These are phyloP conservation scores for Brettanomyces sp. DNA, from an alignment of 805 yeast genomes.

Conservation along the genomic window DNA sequence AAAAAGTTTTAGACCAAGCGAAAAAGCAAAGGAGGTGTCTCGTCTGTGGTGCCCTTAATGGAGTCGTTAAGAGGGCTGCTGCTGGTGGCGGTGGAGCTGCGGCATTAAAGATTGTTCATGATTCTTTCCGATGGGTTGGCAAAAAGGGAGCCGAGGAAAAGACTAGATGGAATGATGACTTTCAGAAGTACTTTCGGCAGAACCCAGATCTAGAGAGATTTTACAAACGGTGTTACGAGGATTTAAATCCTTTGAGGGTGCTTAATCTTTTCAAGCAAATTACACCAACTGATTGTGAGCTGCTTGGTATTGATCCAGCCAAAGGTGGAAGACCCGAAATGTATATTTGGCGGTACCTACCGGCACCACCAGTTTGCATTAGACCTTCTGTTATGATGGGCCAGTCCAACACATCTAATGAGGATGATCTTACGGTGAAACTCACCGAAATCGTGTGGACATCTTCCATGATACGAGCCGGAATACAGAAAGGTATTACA, in stretches of 20 bases:
- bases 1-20: slow-evolving; percentile 81
- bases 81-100: slow-evolving; percentile 90
- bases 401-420: slow-evolving; percentile 82
- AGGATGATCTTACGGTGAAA: slow-evolving; percentile 94
- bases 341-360: slow-evolving; percentile 93
- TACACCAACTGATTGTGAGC: slow-evolving; percentile 79
- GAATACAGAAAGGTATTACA: slow-evolving; percentile 89
- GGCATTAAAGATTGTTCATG: slow-evolving; percentile 89
- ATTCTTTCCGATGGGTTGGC: slow-evolving; percentile 91
- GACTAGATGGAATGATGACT: slow-evolving; percentile 77
- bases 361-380: slow-evolving; percentile 98
- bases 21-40: slow-evolving; percentile 90
- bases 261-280: slow-evolving; percentile 81
- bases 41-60: slow-evolving; percentile 80
- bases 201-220: slow-evolving; percentile 87
- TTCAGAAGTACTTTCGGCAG: slow-evolving; percentile 60
- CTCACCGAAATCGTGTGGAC: slow-evolving; percentile 96
- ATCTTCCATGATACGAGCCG: slow-evolving; percentile 87
- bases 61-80: slow-evolving; percentile 95
- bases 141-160: slow-evolving; percentile 83
- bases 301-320: slow-evolving; percentile 81
- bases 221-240: slow-evolving; percentile 82
- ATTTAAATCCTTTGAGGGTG: slow-evolving; percentile 86
- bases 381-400: slow-evolving; percentile 95
- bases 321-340: slow-evolving; percentile 91